A percentile compares a stretch with the other conserved stretches of the same genome.
Conservation (phyloP, 495 filamentous ascomycete genomes). For the Talaromyces proteolyticus region DNA sequence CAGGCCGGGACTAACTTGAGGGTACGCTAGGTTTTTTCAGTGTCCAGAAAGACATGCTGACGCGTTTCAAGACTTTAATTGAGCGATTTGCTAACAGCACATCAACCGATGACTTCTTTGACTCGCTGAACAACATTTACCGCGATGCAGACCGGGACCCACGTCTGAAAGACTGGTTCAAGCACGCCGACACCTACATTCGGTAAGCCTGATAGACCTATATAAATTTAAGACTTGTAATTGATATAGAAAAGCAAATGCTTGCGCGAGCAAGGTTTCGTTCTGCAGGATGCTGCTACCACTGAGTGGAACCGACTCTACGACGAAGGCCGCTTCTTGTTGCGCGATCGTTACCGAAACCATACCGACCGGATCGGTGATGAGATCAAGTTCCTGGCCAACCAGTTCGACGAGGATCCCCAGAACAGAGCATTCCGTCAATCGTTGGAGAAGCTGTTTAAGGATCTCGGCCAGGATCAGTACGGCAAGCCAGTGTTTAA, state of each 20-base stretch:
- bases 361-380: constrained; percentile 86
- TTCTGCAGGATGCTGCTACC: constrained; percentile 78
- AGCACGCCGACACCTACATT: constrained; percentile 66
- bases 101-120: constrained; percentile 78
- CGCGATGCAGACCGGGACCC: constrained; percentile 85
- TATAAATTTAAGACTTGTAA: neutral
- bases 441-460: constrained; percentile 79
- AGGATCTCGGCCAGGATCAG: constrained; percentile 77
- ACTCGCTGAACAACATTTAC: constrained; percentile 82
- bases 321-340: constrained; percentile 80
- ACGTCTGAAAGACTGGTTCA: constrained; percentile 88
- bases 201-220: constrained; percentile 32
- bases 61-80: constrained; percentile 61
- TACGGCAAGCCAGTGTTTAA: constrained; percentile 86
- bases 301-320: constrained; percentile 79
- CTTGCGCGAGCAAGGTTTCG: constrained; percentile 82
- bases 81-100: constrained; percentile 97
- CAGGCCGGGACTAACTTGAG: constrained; percentile 76
- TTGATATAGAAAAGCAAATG: constrained; percentile 44
- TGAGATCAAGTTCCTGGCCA: constrained; percentile 81
- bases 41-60: constrained; percentile 35
- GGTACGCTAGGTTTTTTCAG: constrained; percentile 30
- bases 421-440: constrained; percentile 75
- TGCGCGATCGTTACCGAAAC: constrained; percentile 79
- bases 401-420: constrained; percentile 83